Conservation (phyloP, 352 stramenopile species). For the Globisporangium canariense region DNA sequence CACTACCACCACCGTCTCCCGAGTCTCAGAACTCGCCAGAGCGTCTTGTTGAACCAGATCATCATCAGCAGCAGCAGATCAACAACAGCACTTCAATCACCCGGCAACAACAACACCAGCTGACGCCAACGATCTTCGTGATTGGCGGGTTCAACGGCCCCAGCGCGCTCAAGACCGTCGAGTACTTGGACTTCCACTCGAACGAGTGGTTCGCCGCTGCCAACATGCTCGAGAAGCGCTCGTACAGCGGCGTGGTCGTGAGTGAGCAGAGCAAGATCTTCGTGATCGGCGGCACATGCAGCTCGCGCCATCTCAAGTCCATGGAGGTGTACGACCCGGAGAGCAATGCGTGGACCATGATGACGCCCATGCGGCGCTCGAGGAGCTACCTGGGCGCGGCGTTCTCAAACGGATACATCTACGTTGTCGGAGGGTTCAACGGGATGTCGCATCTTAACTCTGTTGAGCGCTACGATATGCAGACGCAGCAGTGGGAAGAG, state of each 20-base stretch:
- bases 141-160: conserved; percentile 70
- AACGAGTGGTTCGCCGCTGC: conserved; percentile 53
- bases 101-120: conserved; percentile 5
- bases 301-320: conserved; percentile 48
- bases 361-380: conserved; percentile 54
- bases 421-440: conserved; percentile 70
- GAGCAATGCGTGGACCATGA: conserved; percentile 39
- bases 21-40: neutral
- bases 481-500: conserved; percentile 46
- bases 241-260: conserved; percentile 60
- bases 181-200: conserved; percentile 66
- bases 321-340: conserved; percentile 60
- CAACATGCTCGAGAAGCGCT: conserved; percentile 50
- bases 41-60: neutral
- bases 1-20: neutral
- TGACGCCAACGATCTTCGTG: conserved; percentile 58
- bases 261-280: conserved; percentile 44
- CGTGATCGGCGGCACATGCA: conserved; percentile 62
- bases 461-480: conserved; percentile 55
- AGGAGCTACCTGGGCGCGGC: conserved; percentile 63
- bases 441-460: conserved; percentile 49
- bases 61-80: conserved; percentile 11
- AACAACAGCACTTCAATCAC: neutral
- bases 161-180: conserved; percentile 46
- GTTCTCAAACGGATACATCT: conserved; percentile 48